These are phyloP conservation scores for Dictyostelium firmibasis DNA, from an alignment of 78 protist genomes.

Conservation along the genomic window DNA sequence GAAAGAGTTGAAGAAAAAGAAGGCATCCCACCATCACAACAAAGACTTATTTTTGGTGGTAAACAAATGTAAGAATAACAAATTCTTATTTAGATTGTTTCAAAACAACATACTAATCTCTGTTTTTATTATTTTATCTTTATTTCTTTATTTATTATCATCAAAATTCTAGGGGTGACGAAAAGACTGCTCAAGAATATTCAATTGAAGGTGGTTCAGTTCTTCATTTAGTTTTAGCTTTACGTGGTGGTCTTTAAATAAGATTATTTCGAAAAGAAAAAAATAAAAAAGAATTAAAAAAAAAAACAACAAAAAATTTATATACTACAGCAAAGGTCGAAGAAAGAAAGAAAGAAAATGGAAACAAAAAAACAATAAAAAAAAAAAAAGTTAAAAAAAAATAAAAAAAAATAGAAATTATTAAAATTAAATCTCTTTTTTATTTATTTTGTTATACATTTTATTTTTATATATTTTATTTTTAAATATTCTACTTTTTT, in stretches of 20 bases:
- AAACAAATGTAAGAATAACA: slow-evolving; percentile 79
- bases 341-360: background rate
- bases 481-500: background rate
- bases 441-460: background rate
- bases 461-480: background rate
- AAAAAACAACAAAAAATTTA: background rate
- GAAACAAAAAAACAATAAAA: background rate
- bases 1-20: slow-evolving; percentile 95
- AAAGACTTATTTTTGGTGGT: slow-evolving; percentile 91
- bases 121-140: background rate
- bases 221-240: slow-evolving; percentile 92
- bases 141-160: background rate
- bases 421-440: background rate
- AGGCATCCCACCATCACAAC: slow-evolving; percentile 94
- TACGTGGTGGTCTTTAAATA: slow-evolving; percentile 80
- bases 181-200: slow-evolving; percentile 86
- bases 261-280: background rate
- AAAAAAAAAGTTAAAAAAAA: background rate
- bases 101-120: background rate
- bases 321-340: background rate
- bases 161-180: slow-evolving; percentile 84
- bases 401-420: background rate
- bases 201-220: slow-evolving; percentile 90
- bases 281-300: background rate
- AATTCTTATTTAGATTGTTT: background rate